A percentile compares a stretch with the other conserved stretches of the same genome.
These are phyloP conservation scores for Clarkia xantiana DNA, from an alignment of 345 rosid species.

Conservation along the genomic window DNA sequence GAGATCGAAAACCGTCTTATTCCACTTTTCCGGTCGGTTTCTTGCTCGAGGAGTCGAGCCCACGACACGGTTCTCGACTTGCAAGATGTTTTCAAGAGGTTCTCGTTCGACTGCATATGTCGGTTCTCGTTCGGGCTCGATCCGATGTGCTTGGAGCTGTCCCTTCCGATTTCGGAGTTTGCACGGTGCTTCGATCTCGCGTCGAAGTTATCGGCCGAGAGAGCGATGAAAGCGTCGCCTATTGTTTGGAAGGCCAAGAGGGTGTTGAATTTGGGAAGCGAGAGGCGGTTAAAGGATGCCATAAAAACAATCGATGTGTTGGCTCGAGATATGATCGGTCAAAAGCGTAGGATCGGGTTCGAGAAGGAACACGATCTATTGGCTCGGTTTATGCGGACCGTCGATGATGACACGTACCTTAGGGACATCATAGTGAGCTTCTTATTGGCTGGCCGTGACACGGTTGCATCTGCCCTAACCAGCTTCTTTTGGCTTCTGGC, in stretches of 20 bases:
- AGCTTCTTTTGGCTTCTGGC: constrained; percentile 37
- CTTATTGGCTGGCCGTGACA: constrained; percentile 48
- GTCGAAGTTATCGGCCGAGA: constrained; percentile 44
- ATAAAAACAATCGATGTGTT: constrained; percentile 25
- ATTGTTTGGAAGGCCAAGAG: constrained; percentile 52
- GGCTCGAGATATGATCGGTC: constrained; percentile 37
- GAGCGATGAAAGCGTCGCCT: constrained; percentile 41
- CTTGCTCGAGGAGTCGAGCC: neutral
- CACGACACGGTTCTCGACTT: constrained; percentile 16
- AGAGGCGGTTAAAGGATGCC: constrained; percentile 40
- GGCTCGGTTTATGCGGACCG: constrained; percentile 46
- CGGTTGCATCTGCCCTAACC: constrained; percentile 40
- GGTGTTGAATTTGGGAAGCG: constrained; percentile 41
- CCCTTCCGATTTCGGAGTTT: constrained; percentile 40
- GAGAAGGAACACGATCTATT: constrained; percentile 36
- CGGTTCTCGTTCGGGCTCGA: constrained; percentile 52
- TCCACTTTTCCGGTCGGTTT: constrained; percentile 25
- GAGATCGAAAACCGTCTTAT: constrained; percentile 43
- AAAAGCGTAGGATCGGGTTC: constrained; percentile 24
- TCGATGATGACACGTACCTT: constrained; percentile 28
- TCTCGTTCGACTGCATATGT: constrained; percentile 55
- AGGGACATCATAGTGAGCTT: constrained; percentile 64
- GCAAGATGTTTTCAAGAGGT: constrained; percentile 49
- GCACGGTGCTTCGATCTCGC: constrained; percentile 49
- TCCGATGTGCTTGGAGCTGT: constrained; percentile 42